Evolutionary conservation across 306 rosid species (phyloP), one percentile per base, ranked within the genome.

Genomic region (Sphenostylis stenocarpa): DNA sequence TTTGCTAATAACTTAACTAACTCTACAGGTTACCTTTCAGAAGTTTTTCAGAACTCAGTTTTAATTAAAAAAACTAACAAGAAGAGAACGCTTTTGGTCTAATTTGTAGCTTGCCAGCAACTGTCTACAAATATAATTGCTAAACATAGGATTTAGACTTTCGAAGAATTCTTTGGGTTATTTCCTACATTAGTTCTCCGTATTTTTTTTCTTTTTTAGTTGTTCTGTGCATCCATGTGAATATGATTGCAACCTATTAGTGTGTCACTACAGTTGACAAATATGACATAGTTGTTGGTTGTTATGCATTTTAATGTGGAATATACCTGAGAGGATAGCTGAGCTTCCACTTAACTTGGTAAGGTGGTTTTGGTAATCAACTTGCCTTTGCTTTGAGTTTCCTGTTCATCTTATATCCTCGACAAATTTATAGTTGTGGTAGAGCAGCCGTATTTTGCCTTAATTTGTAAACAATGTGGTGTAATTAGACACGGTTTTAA

Each of bases 121-220:
- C 43, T 43, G 36, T 73, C 51, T 72, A 49, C 29, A 53, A 60
- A 73, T 63, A 72, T 57, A 51, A 34, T 26, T 56, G 44, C 64
- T 65, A n/a, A 57, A 26, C 48, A 38, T 38, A 13, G 41, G 43
- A 38, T 38, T 38, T 38, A 13, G 43, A 9, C 51, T 65, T 55
- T 43, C 33, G 53, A 4, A 16, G 16, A 67, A 43, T 15, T 80
- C 49, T 16, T 66, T 66, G 29, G 74, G 8, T 66, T 72, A 29
- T 43, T 55, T 55, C 10, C 13, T 55, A 43, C 43, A 73, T 29
- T 31, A 43, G 64, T 55, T 73, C 61, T 15, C 14, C 17, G n/a
- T n/a, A n/a, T 56, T 13, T 16, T 7, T 62, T 49, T 41, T 51
- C 13, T 14, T 14, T 14, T 47, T 15, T 58, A 38, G 53, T 61